phyloP scores from a whole-genome alignment of 805 yeast genomes.

The Wickerhamiella australiensis region DNA sequence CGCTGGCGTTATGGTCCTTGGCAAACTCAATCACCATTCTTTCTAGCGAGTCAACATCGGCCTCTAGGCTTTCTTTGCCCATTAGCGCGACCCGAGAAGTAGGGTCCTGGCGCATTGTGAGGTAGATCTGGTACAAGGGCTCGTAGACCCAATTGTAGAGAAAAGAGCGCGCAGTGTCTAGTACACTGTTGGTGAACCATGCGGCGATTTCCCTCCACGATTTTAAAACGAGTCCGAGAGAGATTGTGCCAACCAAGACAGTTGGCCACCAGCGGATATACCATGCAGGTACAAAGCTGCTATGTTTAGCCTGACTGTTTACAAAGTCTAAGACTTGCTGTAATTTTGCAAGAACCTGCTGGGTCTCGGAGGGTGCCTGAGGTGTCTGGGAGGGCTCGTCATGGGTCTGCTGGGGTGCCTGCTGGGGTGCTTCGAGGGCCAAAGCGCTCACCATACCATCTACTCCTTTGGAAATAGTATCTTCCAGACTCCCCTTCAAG shows the following conservation, averaged over 20 bases:
- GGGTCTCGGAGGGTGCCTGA: no score
- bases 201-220: constrained; percentile 41
- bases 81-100: constrained; percentile 59
- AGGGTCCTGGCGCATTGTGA: constrained; percentile 77
- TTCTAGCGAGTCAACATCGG: constrained; percentile 71
- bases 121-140: constrained; percentile 60
- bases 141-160: constrained; percentile 71
- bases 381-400: no score
- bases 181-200: constrained; percentile 48
- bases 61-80: constrained; percentile 61
- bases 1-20: constrained; percentile 25
- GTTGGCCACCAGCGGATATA: constrained; percentile 58
- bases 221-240: constrained; percentile 31
- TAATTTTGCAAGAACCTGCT: constrained; percentile 14
- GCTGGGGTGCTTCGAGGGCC: no score
- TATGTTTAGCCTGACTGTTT: neutral
- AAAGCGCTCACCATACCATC: constrained; percentile 12
- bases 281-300: constrained; percentile 14
- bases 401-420: no score
- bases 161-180: constrained; percentile 56
- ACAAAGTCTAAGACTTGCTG: constrained; percentile 16
- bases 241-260: constrained; percentile 30
- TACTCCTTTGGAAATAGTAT: constrained; percentile 1
- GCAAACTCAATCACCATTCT: constrained; percentile 76
- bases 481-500: neutral